Conservation (phyloP, 805 yeast species). For the Phaffomyces thermotolerans region DNA sequence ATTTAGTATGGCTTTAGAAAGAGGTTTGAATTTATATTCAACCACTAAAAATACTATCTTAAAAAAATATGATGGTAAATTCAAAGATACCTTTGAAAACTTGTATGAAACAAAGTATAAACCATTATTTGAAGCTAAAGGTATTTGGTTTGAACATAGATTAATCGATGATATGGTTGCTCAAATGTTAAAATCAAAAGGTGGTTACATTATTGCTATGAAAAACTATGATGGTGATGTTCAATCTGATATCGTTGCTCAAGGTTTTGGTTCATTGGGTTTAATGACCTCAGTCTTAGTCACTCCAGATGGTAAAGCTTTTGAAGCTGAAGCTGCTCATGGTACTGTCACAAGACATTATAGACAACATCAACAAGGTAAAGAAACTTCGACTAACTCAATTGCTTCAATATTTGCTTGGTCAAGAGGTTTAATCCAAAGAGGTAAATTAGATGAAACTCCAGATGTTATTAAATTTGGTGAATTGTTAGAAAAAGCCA, state of each 20-base stretch:
- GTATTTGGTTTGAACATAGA: constrained; percentile 97
- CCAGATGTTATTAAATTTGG: constrained; percentile 83
- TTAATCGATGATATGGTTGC: constrained; percentile 98
- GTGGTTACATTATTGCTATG: constrained; percentile 93
- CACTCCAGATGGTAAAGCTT: constrained; percentile 94
- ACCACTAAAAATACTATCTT: constrained; percentile 93
- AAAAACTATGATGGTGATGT: constrained; percentile 98
- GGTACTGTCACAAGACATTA: constrained; percentile 97
- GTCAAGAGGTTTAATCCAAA: constrained; percentile 88
- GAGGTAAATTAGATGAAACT: constrained; percentile 83
- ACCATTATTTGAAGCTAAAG: constrained; percentile 60
- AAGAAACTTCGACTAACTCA: constrained; percentile 94
- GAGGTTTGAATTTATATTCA: constrained; percentile 73
- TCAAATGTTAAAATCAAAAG: constrained; percentile 93
- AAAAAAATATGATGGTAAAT: constrained; percentile 90
- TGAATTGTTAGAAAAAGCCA: constrained; percentile 70
- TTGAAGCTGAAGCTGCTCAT: constrained; percentile 98
- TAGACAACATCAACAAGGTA: constrained; percentile 93
- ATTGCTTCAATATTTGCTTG: constrained; percentile 97
- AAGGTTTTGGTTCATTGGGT: constrained; percentile 95
- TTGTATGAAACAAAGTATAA: constrained; percentile 68
- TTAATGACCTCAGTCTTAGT: constrained; percentile 95
- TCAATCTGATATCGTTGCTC: constrained; percentile 94
- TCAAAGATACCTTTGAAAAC: constrained; percentile 86
- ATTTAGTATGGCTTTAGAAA: constrained; percentile 76